Evolutionary conservation across 2,329 filamentous ascomycete genomes (phyloP), one percentile per base, ranked within the genome.

Genomic region (Calonectria hongkongensis): DNA sequence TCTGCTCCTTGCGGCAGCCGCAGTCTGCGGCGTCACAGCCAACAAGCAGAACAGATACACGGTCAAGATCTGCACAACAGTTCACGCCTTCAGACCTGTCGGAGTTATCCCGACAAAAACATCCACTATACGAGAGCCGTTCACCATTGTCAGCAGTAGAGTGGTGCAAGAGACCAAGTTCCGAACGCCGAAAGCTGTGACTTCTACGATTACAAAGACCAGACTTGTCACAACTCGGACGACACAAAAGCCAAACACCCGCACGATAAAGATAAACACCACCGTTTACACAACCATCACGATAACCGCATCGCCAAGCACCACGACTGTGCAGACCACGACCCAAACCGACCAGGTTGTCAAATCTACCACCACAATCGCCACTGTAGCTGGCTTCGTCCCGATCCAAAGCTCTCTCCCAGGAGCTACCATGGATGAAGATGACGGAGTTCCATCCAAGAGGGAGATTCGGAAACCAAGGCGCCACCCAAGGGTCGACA

Each of bases 401-500:
- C 54, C 54, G 3, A 60, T 60, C 33, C 54, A 60, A 4, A 60
- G 33, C 33, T 60, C 54, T 21, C 54, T 60, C 18, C 54, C 54
- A 33, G 54, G 54, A 16, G 54, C 54, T 21, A 9, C 8, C 7
- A 41, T 60, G 54, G 54, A 27, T 16, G 7, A 15, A 8, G n/a
- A 60, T 4, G 54, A 60, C 9, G 54, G 54, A 18, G 15, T 41
- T 27, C 54, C 54, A 3, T 2, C 15, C 54, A 60, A 60, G 12
- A 25, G 54, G 15, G n/a, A 60, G 8, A 8, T 60, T 10, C 54
- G 27, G n/a, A 60, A 41, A 21, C 33, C 25, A 36, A 39, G 21
- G 54, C 21, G 21, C 36, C 21, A 60, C 9, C 21, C 54, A 1
- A 21, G 3, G 18, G 36, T 15, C 15, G 33, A 15, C 33, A 39